Conservation (phyloP, 768 basidiomycete genomes). For the Pulveroboletus sp. region DNA sequence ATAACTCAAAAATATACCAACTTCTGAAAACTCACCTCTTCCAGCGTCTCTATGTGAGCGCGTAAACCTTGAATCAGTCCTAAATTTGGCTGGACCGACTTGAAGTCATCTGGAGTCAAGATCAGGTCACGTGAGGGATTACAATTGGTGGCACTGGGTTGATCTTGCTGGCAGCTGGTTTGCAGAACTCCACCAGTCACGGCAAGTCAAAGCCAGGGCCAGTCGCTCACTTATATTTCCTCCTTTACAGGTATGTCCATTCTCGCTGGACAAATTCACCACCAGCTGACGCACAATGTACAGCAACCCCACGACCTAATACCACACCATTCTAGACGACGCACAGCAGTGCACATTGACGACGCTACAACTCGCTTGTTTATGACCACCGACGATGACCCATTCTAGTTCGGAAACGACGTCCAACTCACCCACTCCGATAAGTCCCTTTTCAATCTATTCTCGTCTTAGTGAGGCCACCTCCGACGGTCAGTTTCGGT, state of each 20-base stretch:
- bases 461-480: slow-evolving; percentile 47
- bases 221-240: background rate
- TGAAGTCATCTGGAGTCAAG: no score
- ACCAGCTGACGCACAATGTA: background rate
- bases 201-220: background rate
- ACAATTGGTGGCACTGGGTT: no score
- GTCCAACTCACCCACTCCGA: slow-evolving; percentile 31
- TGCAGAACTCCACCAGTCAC: background rate
- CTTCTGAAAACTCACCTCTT: no score
- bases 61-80: no score
- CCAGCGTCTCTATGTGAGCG: no score
- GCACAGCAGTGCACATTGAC: background rate
- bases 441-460: slow-evolving; percentile 39
- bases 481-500: slow-evolving; percentile 41
- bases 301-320: background rate
- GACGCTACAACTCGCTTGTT: slow-evolving; percentile 4
- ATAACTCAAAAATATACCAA: no score
- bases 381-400: slow-evolving; percentile 27
- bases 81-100: no score
- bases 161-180: no score
- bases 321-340: background rate
- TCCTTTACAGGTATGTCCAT: background rate
- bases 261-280: background rate
- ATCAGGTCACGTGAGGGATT: no score
- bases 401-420: slow-evolving; percentile 37